A percentile compares a stretch with the other conserved stretches of the same genome.
These are phyloP conservation scores for Rhinocladiella similis DNA, from an alignment of 2,329 filamentous ascomycete genomes.

Conservation along the genomic window DNA sequence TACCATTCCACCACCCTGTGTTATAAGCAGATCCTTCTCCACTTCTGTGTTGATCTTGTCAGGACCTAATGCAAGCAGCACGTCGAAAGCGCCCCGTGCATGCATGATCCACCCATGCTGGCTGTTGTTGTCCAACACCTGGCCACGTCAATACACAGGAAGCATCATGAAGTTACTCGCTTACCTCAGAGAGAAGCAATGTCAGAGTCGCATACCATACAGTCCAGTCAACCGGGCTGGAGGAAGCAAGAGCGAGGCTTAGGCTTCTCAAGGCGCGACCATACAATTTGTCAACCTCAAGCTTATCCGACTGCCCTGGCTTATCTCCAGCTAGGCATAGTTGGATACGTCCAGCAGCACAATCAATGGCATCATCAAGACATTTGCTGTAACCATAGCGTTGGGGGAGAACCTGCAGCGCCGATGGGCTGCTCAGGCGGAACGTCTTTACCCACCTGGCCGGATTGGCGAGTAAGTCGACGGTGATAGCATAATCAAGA, in stretches of 20 bases:
- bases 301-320: background rate
- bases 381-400: slow-evolving; percentile 18
- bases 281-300: slow-evolving; percentile 12
- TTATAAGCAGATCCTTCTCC: slow-evolving; percentile 12
- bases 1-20: slow-evolving; percentile 13
- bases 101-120: slow-evolving; percentile 14
- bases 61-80: slow-evolving; percentile 11
- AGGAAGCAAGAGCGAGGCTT: slow-evolving; percentile 5
- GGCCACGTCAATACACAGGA: slow-evolving; percentile 1
- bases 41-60: slow-evolving; percentile 11
- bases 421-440: slow-evolving; percentile 2
- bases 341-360: slow-evolving; percentile 9
- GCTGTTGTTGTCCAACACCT: slow-evolving; percentile 14
- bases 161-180: background rate
- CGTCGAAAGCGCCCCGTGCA: slow-evolving; percentile 9
- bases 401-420: slow-evolving; percentile 9
- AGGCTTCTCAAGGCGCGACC: slow-evolving; percentile 11
- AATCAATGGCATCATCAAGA: slow-evolving; percentile 17
- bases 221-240: slow-evolving; percentile 12
- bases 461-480: slow-evolving; percentile 10
- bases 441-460: slow-evolving; percentile 15
- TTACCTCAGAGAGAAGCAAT: slow-evolving; percentile 14
- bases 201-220: slow-evolving; percentile 18
- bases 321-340: slow-evolving; percentile 3
- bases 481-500: slow-evolving; percentile 4